Conservation (phyloP, 192 early-diverging fungal species). For the Rhizophagus prolifer region DNA sequence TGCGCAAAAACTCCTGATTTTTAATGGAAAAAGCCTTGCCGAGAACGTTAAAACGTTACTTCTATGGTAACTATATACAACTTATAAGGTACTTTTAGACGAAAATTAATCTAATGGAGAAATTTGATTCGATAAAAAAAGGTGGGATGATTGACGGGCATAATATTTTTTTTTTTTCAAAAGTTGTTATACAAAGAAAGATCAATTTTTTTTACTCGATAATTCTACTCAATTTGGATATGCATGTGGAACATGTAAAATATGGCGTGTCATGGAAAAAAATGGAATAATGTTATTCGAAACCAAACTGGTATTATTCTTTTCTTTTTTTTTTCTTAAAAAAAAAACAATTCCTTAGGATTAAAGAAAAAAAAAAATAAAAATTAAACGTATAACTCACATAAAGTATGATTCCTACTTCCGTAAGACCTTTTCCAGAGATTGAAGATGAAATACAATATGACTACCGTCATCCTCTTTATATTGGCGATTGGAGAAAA, state of each 20-base stretch:
- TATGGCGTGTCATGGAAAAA: neutral
- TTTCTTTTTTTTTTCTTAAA: neutral
- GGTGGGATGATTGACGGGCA: neutral
- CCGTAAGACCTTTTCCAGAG: neutral
- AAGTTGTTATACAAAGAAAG: neutral
- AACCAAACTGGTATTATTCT: no score
- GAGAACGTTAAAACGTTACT: neutral
- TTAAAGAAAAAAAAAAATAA: neutral
- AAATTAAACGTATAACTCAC: neutral
- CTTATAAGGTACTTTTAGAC: neutral
- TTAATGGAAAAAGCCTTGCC: neutral
- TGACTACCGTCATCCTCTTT: constrained; percentile 75
- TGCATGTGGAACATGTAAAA: neutral
- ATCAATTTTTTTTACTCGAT: neutral
- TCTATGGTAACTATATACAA: no score
- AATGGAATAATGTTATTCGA: no score
- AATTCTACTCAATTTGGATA: no score
- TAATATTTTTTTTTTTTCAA: neutral
- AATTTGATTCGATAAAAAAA: neutral
- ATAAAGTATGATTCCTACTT: neutral
- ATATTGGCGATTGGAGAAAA: constrained; percentile 80
- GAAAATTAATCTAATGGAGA: no score
- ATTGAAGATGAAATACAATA: constrained; percentile 30
- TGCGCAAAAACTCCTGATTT: no score
- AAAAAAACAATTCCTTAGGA: neutral